Conservation (phyloP, 805 yeast species). For the Lipomyces japonicus region DNA sequence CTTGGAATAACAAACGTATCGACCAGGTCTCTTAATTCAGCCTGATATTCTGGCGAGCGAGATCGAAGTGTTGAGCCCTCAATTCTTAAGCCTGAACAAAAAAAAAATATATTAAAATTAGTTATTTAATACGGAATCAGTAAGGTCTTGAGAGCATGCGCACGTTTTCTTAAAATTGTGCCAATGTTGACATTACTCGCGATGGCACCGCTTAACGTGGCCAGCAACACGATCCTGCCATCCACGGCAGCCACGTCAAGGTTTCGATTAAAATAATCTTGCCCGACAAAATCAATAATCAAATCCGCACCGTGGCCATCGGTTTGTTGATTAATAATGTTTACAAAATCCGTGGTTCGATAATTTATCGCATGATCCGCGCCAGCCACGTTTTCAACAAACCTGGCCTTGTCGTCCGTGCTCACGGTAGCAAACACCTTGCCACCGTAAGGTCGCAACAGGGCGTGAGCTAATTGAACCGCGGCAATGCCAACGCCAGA, state of each 20-base stretch:
- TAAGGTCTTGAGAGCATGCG: background rate
- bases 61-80: conserved; percentile 37
- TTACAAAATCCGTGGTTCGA: conserved; percentile 33
- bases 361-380: conserved; percentile 32
- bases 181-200: conserved; percentile 28
- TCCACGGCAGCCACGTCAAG: conserved; percentile 32
- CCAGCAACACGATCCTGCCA: conserved; percentile 34
- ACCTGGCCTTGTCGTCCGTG: conserved; percentile 31
- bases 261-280: conserved; percentile 28
- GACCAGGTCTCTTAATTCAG: conserved; percentile 30
- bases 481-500: conserved; percentile 39
- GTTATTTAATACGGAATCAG: no score
- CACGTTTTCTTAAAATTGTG: conserved; percentile 31
- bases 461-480: conserved; percentile 37
- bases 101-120: background rate
- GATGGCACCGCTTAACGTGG: conserved; percentile 31
- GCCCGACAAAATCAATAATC: conserved; percentile 40
- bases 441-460: conserved; percentile 37
- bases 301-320: conserved; percentile 36
- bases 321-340: conserved; percentile 27
- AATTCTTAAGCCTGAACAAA: conserved; percentile 21
- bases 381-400: conserved; percentile 31
- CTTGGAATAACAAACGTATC: conserved; percentile 32
- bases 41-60: conserved; percentile 31
- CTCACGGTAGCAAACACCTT: conserved; percentile 38